Evolutionary conservation across 1,139 yeast genomes (phyloP).

Genomic region (Barnettozyma hawaiiensis): DNA sequence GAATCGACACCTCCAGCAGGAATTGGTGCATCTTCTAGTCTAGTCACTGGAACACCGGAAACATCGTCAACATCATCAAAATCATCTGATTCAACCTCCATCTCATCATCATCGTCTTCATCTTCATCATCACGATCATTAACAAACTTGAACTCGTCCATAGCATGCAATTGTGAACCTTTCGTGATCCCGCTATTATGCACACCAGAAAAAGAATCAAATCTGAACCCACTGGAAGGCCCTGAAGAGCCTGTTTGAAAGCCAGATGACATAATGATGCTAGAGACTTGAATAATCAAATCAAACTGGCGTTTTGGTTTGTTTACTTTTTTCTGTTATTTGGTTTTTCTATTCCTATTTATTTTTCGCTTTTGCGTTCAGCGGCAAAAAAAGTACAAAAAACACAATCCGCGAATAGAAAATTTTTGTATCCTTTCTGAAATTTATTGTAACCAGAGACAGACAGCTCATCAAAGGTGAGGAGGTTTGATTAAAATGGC

Average conservation of each 20-base stretch:
- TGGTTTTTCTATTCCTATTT: too few relatives aligned
- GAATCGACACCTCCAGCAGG: conserved; percentile 26
- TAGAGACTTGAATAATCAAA: neutral
- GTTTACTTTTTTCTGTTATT: neutral
- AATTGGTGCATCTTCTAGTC: conserved; percentile 34
- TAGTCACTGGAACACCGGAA: conserved; percentile 34
- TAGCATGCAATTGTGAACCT: neutral
- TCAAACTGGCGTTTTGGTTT: too few relatives aligned
- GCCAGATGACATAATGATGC: conserved; percentile 3
- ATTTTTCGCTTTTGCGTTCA: too few relatives aligned
- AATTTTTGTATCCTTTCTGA: conserved; percentile 7
- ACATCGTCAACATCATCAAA: conserved; percentile 33
- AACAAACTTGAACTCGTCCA: conserved; percentile 7
- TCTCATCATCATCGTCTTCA: conserved; percentile 14
- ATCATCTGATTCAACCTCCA: conserved; percentile 20
- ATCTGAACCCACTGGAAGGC: conserved; percentile 1
- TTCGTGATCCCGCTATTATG: neutral
- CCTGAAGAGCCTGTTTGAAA: neutral
- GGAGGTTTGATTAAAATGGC: neutral
- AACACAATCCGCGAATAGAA: too few relatives aligned
- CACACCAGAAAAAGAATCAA: neutral
- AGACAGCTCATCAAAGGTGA: neutral
- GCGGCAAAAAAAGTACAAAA: too few relatives aligned
- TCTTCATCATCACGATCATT: conserved; percentile 9
- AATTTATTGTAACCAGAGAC: neutral